Evolutionary conservation across 2,329 filamentous ascomycete genomes (phyloP).

Genomic region (Xylariaceae sp.): DNA sequence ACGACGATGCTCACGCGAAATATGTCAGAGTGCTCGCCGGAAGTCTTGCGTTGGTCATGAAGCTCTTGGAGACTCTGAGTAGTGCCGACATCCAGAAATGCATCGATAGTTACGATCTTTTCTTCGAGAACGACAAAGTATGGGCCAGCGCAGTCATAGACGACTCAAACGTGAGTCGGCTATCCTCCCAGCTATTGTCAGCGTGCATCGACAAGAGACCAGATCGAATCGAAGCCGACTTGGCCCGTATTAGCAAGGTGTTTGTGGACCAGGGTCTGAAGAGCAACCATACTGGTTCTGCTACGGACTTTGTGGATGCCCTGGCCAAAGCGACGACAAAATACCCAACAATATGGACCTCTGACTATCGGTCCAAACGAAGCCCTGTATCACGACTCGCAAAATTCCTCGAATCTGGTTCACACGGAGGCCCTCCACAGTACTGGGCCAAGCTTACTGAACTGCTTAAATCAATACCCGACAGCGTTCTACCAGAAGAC

Average conservation of each 20-base stretch:
- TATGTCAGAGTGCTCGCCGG: slow-evolving; percentile 67
- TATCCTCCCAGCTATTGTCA: slow-evolving; percentile 47
- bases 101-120: slow-evolving; percentile 55
- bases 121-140: slow-evolving; percentile 61
- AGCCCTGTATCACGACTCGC: slow-evolving; percentile 54
- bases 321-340: slow-evolving; percentile 60
- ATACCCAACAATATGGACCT: slow-evolving; percentile 69
- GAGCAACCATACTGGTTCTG: slow-evolving; percentile 67
- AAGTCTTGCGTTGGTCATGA: slow-evolving; percentile 50
- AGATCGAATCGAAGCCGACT: slow-evolving; percentile 44
- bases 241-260: slow-evolving; percentile 47
- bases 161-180: slow-evolving; percentile 49
- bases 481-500: slow-evolving; percentile 47
- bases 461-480: slow-evolving; percentile 57
- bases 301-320: slow-evolving; percentile 63
- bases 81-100: slow-evolving; percentile 54
- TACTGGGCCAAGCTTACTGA: slow-evolving; percentile 68
- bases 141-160: slow-evolving; percentile 63
- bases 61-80: slow-evolving; percentile 46
- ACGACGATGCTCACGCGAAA: slow-evolving; percentile 81
- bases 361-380: slow-evolving; percentile 49
- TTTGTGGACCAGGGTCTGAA: slow-evolving; percentile 71
- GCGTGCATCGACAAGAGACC: slow-evolving; percentile 44
- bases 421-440: slow-evolving; percentile 64
- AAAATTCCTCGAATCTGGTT: slow-evolving; percentile 74